Base-by-base conservation (phyloP, 2,329 filamentous ascomycete species). In the Colletotrichum sp. region DNA sequence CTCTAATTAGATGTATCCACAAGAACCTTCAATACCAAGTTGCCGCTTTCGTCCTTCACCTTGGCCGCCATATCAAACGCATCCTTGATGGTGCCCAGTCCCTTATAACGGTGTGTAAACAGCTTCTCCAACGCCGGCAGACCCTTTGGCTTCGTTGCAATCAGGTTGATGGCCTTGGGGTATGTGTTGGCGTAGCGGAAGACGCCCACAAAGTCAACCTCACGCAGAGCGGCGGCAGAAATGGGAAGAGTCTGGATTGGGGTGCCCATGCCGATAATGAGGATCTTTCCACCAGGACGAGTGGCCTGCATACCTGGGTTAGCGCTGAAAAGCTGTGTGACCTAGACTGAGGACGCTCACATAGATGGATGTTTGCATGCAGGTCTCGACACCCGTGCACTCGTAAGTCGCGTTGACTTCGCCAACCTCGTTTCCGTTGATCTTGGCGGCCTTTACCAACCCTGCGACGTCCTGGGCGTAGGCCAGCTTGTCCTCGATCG, bases 131-230 rank as follows among this genome's bases (percentile, higher is more conserved):
- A 88, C 77, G 93, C 91, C 0, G 93, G 94, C 77, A 94, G 87
- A 15, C 87, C 83, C 5, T 85, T 83, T 25, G 88, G 86, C 32
- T 82, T 83, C 82, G 89, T 82, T 81, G 90, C 81, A 28, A 91
- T 82, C 67, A 91, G 83, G 74, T 88, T 82, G 73, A 91, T 90
- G 71, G 87, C 89, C 36, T 84, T 82, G 11, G 90, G 88, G 82
- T 96, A 96, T 1, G 93, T 94, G 85, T 95, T 93, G n/a, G 92
- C 92, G 79, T 95, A 95, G 72, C 93, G 89, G 84, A 94, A 94
- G 55, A 94, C 91, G 30, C 93, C 93, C 25, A 93, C 83, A n/a
- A 95, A 89, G 80, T 94, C 93, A 71, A 95, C 91, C 82, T 95
- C 93, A 68, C 93, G 90, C 7, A 93, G 87, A 8, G 93, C 91